Evolutionary conservation across 345 rosid genomes (phyloP).

Genomic region (Sisymbrium altissimum): DNA sequence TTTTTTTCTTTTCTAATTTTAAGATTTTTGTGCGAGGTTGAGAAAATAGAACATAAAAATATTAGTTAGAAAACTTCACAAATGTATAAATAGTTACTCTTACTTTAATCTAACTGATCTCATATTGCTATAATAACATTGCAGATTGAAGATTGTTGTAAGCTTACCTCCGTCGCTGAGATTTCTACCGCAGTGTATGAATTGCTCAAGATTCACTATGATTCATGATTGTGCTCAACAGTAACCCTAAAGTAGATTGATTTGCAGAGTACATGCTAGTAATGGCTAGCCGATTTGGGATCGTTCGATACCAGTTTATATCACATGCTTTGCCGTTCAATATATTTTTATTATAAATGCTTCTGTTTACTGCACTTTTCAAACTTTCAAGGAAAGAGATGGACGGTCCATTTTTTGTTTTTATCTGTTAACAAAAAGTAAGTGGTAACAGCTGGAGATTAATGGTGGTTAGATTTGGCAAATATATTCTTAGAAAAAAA

Average conservation of each 20-base stretch:
- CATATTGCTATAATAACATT: background rate
- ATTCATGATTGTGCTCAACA: slow-evolving; percentile 29
- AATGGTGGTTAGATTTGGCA: slow-evolving; percentile 16
- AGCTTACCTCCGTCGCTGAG: slow-evolving; percentile 68
- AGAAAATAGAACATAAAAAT: background rate
- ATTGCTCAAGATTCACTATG: slow-evolving; percentile 60
- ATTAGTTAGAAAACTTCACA: background rate
- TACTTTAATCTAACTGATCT: background rate
- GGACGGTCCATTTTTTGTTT: slow-evolving; percentile 1
- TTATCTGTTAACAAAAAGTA: slow-evolving; percentile 5
- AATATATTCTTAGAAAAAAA: background rate
- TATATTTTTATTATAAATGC: background rate
- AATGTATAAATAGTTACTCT: background rate
- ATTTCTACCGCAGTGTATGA: slow-evolving; percentile 67
- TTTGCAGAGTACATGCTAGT: background rate
- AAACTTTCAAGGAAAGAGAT: background rate
- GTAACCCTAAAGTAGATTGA: background rate
- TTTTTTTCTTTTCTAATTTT: background rate
- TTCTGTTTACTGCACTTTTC: background rate
- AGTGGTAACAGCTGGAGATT: slow-evolving; percentile 24
- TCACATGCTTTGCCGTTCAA: background rate
- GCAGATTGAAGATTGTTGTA: slow-evolving; percentile 92
- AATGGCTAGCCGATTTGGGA: background rate
- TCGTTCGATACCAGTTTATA: background rate
- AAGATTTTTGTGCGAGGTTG: background rate